Percentiles rank a stretch among this genome's conserved stretches.
These are phyloP conservation scores for Patellaria atrata DNA, from an alignment of 495 filamentous ascomycete species.

Conservation along the genomic window DNA sequence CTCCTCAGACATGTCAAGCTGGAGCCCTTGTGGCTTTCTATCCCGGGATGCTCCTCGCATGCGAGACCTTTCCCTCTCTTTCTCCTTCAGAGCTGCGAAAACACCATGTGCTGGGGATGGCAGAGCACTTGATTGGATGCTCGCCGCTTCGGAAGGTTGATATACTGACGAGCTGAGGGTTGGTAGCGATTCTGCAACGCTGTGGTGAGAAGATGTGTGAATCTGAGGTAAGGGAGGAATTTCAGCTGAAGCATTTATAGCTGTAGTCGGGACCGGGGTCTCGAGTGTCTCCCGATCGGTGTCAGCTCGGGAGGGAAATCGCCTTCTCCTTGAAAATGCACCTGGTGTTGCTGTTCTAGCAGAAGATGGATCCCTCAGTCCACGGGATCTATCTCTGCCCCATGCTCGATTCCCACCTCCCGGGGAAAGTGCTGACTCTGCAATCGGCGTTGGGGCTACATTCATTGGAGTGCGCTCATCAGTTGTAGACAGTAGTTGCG, in stretches of 20 bases:
- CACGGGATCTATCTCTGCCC: conserved; percentile 23
- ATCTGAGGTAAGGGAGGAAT: conserved; percentile 16
- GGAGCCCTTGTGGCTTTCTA: conserved; percentile 68
- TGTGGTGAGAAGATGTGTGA: conserved; percentile 9
- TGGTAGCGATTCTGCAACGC: too few species aligned
- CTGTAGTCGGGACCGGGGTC: too few species aligned
- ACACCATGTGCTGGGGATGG: conserved; percentile 43
- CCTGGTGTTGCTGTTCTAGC: conserved; percentile 62
- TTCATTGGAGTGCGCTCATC: conserved; percentile 66
- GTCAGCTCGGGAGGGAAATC: conserved; percentile 77
- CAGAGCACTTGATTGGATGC: conserved; percentile 26
- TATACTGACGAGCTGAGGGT: too few species aligned
- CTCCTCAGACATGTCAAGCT: conserved; percentile 28
- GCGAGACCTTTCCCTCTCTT: conserved; percentile 35
- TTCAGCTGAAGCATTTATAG: too few species aligned
- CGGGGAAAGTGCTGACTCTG: conserved; percentile 59
- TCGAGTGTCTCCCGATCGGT: conserved; percentile 27
- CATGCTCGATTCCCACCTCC: conserved; percentile 28
- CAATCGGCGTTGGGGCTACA: conserved; percentile 75
- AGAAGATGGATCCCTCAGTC: conserved; percentile 42
- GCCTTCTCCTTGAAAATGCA: conserved; percentile 48
- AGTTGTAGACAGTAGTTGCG: conserved; percentile 19
- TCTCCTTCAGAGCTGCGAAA: conserved; percentile 39
- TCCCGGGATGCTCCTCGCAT: conserved; percentile 57
- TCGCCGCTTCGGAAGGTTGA: too few species aligned